Evolutionary conservation across 1,284 basidiomycete genomes (phyloP), one percentile per base, ranked within the genome.

Genomic region (Rhodotorula sp.): DNA sequence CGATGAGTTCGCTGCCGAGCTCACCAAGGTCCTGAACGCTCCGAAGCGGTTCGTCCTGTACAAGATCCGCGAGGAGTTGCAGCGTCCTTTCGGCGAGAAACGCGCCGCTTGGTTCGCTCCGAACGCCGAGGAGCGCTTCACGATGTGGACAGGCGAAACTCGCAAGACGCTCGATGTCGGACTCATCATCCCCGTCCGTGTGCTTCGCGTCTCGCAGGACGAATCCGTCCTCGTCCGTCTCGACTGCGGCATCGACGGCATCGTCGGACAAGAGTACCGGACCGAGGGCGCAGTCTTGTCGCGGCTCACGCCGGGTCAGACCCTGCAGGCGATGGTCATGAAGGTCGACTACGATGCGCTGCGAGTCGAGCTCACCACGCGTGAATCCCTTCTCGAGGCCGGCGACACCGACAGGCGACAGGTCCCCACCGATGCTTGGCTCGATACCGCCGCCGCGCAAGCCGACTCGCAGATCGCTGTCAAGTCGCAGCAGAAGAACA

Each of bases 81-180:
- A 94, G 67, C 84, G 84, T 52, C 93, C 95, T 10, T 97, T 91
- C 79, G 85, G 86, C 43, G 97, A 99, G 78, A 83, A 86, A 73
- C 88, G 97, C 65, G 82, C 83, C 0, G 80, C 84, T 57, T 97
- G 95, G 85, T 81, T 83, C 26, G 79, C 86, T 28, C 90, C 94
- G 4, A 83, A 81, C 21, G 83, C 87, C 16, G 91, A 90, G 88
- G 91, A 97, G 72, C 87, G 97, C 31, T 83, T 99, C 77, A 94
- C 92, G 10, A 97, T 97, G 93, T 86, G 99, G 69, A 95, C 93
- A 28, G 94, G 95, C 45, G 95, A 99, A 83, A 95, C 93, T 2
- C 81, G 84, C 62, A 85, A 87, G 60, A 95, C 93, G 5, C 85
- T 99, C 65, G 86, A 86, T 60, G 83, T 87, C 60, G 93, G 93